Evolutionary conservation across 495 filamentous ascomycete species (phyloP), one percentile per base, ranked within the genome.

Genomic region (Trichoderma reesei): DNA sequence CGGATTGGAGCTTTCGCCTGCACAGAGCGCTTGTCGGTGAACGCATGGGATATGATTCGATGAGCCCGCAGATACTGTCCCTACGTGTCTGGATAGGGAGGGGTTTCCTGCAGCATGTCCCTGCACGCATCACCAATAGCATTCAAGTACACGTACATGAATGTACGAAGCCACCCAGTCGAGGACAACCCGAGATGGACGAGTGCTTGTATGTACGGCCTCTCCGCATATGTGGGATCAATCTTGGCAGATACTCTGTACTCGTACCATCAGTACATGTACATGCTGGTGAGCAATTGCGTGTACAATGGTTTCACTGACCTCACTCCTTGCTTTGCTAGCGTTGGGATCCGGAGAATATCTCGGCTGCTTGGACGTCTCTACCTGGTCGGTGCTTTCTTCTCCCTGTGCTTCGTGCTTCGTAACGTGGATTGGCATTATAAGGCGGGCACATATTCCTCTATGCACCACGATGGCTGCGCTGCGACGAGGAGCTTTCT

Each of bases 301-400:
- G 8, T 13, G 9, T 44, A 44, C 41, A 44, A 3, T 44, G 44
- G n/a, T 48, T 18, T n/a, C n/a, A 18, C n/a, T n/a, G n/a, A 18
- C 44, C 44, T 48, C 44, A n/a, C n/a, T n/a, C n/a, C 44, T 48
- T 48, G 44, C 44, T n/a, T 48, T 48, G 44, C 44, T 48, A 48
- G 44, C 44, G 41, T 44, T 10, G 41, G 44, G 10, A 10, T 48
- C 44, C 44, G 44, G 44, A 48, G 44, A 48, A 48, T 48, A 48
- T 3, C 20, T 48, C 16, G 16, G 44, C 20, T 6, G 44, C 16
- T 48, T 18, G 16, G 41, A 44, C 41, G n/a, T 10, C 13, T 44
- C n/a, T n/a, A 44, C 41, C n/a, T 44, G 41, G 13, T 14, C 11
- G 41, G 41, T 11, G 9, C 41, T 2, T 16, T 44, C n/a, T 44